Conservation (phyloP, 1,139 yeast genomes). For the Yamadazyma kanchanaburiensis region DNA sequence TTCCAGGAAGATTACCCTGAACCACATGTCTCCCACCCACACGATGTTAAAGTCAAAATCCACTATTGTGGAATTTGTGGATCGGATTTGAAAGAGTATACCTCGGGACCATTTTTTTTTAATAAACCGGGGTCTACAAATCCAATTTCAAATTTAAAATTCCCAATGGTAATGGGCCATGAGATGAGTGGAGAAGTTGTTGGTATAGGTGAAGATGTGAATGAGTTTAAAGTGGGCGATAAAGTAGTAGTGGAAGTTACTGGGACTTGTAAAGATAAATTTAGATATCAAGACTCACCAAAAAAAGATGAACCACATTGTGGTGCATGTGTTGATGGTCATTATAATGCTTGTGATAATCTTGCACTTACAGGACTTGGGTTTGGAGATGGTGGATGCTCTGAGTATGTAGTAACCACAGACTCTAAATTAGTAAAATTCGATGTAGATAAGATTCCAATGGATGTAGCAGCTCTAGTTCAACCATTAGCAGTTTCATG, state of each 20-base stretch:
- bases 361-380: conserved; percentile 45
- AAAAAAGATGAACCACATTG: conserved; percentile 26
- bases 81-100: conserved; percentile 48
- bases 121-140: conserved; percentile 27
- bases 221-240: conserved; percentile 50
- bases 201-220: conserved; percentile 46
- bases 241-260: conserved; percentile 58
- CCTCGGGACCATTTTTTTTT: conserved; percentile 52
- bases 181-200: conserved; percentile 55
- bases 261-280: conserved; percentile 45
- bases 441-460: conserved; percentile 29
- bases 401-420: conserved; percentile 38
- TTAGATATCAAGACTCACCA: conserved; percentile 25
- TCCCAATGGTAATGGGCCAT: conserved; percentile 49
- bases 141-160: conserved; percentile 26
- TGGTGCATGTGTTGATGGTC: conserved; percentile 39
- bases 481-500: conserved; percentile 46
- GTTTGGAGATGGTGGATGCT: conserved; percentile 43
- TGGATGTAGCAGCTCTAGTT: conserved; percentile 45
- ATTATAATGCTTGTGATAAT: conserved; percentile 44
- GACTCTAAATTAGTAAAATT: conserved; percentile 33
- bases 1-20: conserved; percentile 40
- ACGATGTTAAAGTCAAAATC: conserved; percentile 44
- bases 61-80: conserved; percentile 63
- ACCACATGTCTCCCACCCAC: conserved; percentile 40